Base-by-base conservation (phyloP, 2,329 filamentous ascomycete species). In the Phoma sp. region DNA sequence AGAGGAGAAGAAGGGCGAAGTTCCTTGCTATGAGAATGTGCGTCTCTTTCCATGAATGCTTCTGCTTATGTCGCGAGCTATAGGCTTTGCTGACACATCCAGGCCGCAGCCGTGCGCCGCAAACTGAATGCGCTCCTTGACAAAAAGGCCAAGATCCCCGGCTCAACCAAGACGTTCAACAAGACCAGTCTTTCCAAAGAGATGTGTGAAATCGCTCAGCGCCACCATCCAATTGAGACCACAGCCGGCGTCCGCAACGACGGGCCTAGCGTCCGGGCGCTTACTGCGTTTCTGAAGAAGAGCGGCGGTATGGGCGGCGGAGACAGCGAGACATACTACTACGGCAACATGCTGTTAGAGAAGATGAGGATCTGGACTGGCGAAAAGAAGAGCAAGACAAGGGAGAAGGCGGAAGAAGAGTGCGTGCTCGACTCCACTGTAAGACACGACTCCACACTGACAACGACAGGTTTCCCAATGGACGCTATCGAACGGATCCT, bases 311-410 rank as follows among this genome's bases (percentile, higher is more conserved):
- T 63, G 64, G 57, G 54, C 5, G 64, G 60, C 17, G 60, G 50
- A n/a, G 57, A 63, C 43, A 57, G 43, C n/a, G 50, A 60, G 31
- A 37, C 45, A 6, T 67, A 59, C 31, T 66, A 63, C 38, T 63
- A 45, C n/a, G 60, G 58, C 12, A 67, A 57, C 21, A 62, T 65
- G 45, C 38, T 67, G 33, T 36, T 63, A 1, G 64, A 63, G 48
- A 63, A 63, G 51, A 32, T 65, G 36, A 51, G 62, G 17, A 65
- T 62, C 19, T 63, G 58, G 54, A 63, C 62, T 31, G 55, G 53
- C 6, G 56, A 65, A 50, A 65, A 62, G 52, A 67, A 63, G 57
- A 65, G 51, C 12, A 48, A 45, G 32, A 47, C 56, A 15, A 48
- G 60, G 22, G 47, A 51, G 52, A 61, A 63, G 21, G 57, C 58